Evolutionary conservation across 1,284 basidiomycete species (phyloP).

Genomic region (Xanthoconium separans): DNA sequence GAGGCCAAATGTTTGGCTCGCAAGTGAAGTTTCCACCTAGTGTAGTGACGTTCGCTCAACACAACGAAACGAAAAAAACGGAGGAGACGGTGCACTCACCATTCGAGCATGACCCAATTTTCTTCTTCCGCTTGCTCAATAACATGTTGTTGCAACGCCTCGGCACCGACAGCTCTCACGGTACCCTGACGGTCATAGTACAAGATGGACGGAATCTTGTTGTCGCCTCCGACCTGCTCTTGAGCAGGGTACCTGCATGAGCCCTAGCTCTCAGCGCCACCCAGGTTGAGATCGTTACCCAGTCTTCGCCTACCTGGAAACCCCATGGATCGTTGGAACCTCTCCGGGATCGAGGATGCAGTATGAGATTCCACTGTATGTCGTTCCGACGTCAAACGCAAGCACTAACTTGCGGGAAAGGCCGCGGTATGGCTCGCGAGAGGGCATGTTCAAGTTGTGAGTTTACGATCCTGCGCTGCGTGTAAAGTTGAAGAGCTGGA

Average conservation of each 20-base stretch:
- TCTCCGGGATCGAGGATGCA: conserved; percentile 43
- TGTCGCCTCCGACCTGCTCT: conserved; percentile 2
- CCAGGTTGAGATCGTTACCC: conserved; percentile 3
- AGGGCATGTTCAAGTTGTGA: conserved; percentile 27
- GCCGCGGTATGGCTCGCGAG: conserved; percentile 31
- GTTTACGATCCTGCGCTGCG: background rate
- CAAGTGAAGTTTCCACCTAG: conserved; percentile 62
- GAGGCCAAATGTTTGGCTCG: conserved; percentile 35
- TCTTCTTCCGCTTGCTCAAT: conserved; percentile 44
- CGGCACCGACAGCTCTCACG: conserved; percentile 47
- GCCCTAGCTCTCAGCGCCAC: background rate
- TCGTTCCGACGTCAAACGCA: conserved; percentile 34
- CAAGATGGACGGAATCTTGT: conserved; percentile 1
- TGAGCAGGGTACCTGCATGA: conserved; percentile 3
- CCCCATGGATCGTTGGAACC: conserved; percentile 41
- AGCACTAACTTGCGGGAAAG: conserved; percentile 40
- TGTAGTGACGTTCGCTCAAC: background rate
- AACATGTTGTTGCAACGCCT: conserved; percentile 40
- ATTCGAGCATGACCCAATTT: conserved; percentile 45
- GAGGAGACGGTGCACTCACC: conserved; percentile 32
- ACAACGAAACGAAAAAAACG: background rate
- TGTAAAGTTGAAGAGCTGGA: background rate
- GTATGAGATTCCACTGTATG: conserved; percentile 43
- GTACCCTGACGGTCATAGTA: conserved; percentile 33
- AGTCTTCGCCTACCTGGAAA: conserved; percentile 34